Evolutionary conservation across 441 rosid species (phyloP), one percentile per base, ranked within the genome.

Genomic region (Populus trichocarpa): DNA sequence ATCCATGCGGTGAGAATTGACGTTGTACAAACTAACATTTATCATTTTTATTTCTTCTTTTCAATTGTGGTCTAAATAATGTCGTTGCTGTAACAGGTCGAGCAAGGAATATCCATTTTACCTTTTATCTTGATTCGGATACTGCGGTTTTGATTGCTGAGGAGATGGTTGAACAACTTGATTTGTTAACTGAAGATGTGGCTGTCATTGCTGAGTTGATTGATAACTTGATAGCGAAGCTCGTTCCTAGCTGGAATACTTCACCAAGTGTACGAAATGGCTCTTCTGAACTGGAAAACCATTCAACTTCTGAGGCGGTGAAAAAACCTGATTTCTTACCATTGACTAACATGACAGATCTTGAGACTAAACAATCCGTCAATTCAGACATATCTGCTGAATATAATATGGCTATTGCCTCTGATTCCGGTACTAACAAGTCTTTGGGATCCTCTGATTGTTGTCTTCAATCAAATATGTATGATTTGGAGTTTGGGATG

Each of bases 151-250:
- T 90, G 7, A 84, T 93, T 10, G 87, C 91, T 13, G 83, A 77
- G 81, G 96, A 93, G 87, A 93, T 93, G 98, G 91, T 85, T 72
- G 92, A 92, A 82, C 89, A 87, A 81, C 90, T 93, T 70, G 90
- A 84, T 83, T 81, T 93, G 77, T 81, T 88, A 50, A 71, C 81
- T 22, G 84, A 90, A 83, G 90, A 90, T 67, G 88, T 85, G 63
- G 65, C 86, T 78, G 82, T 80, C 42, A 87, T 93, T 70, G 86
- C 90, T n/a, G 95, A 89, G 82, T 69, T 93, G 89, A 90, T 89
- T 77, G 91, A 89, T 78, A 80, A 73, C 70, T 78, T 89, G 85
- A 87, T 93, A 66, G 22, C 57, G 75, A 87, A 87, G 87, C 82
- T 92, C 13, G 81, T 81, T 72, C 86, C 86, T 42, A 35, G 79